Base-by-base conservation (phyloP, 305 asterid genomes). In the Fraxinus nigra region DNA sequence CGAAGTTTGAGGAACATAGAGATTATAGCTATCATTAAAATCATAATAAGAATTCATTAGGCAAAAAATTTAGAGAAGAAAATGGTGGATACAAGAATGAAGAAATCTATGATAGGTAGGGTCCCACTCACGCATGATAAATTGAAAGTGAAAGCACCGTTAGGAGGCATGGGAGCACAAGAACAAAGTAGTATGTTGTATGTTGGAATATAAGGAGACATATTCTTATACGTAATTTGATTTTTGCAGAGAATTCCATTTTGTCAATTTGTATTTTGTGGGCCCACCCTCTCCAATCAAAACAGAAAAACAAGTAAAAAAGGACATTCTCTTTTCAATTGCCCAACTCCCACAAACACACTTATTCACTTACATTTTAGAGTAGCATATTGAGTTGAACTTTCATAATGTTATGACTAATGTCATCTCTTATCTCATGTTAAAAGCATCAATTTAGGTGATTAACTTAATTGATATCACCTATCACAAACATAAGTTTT, bases 161-260 rank as follows among this genome's bases (percentile, higher is more conserved):
- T 76, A 89, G 91, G 97, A 28, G 7, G 81, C 84, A 78, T 76
- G 88, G 89, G 86, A 85, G 85, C 90, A 85, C 7, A 72, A 76
- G 84, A 81, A 83, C 90, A 90, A 87, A 85, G 84, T 51, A 3
- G 59, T 32, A 54, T 92, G 94, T 91, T 81, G 93, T 26, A 54
- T 92, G 95, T 91, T 84, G 94, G 92, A 87, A 82, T 84, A 81
- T 80, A 83, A 79, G 93, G 89, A 72, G 88, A 90, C 92, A 72
- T 75, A 67, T 48, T 14, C 61, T 48, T 4, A 14, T 48, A 48
- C 18, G n/a, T 13, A 46, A 69, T 79, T 83, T 46, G 80, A 74
- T 14, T 48, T 82, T 30, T 69, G 32, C 37, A 7, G 37, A 32
- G 78, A 83, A 40, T 28, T 78, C 83, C 89, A 77, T 80, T 86